Base-by-base conservation (phyloP, 2,329 filamentous ascomycete genomes). In the Claviceps sp. region DNA sequence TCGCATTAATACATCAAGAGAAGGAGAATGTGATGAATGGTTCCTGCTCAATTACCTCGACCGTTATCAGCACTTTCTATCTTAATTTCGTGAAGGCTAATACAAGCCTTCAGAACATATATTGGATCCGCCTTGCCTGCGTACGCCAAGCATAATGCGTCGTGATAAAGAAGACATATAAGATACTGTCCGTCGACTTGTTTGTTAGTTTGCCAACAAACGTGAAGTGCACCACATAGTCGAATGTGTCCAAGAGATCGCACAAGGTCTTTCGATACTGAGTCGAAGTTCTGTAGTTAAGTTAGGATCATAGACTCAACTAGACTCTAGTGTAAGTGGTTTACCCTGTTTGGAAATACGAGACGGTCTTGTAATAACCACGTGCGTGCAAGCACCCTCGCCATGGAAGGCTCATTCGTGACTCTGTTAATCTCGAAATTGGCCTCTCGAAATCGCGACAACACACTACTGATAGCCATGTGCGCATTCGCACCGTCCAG, bases 281-380 rank as follows among this genome's bases (percentile, higher is more conserved):
- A 69, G 59, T 77, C 74, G 2, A 76, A 62, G 58, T 68, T 72
- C 74, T 79, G 45, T 3, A 14, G 57, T 48, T 52, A 42, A 24
- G 30, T 49, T 41, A 52, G 22, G 14, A 42, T 47, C n/a, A 5
- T 46, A 1, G 5, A n/a, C 37, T 26, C 20, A 44, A 8, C 30
- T 5, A 24, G 3, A 36, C 14, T 36, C 16, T 24, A 24, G 18
- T 18, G 26, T 11, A 30, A 7, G 1, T 24, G 11, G 61, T 73
- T 63, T 70, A 90, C 87, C 65, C 85, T 79, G 55, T 85, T 76
- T 1, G 83, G 77, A 62, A 95, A 90, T 0, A 78, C 74, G 9
- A 97, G 75, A 37, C 87, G 83, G 59, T 91, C 85, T 66, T 95
- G 89, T 14, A 98, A 72, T 20, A 88, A 69, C 81, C 90, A 89